A percentile compares a stretch with the other conserved stretches of the same genome.
Evolutionary conservation across 805 yeast genomes (phyloP).

Genomic region (Metschnikowia cerradonensis): DNA sequence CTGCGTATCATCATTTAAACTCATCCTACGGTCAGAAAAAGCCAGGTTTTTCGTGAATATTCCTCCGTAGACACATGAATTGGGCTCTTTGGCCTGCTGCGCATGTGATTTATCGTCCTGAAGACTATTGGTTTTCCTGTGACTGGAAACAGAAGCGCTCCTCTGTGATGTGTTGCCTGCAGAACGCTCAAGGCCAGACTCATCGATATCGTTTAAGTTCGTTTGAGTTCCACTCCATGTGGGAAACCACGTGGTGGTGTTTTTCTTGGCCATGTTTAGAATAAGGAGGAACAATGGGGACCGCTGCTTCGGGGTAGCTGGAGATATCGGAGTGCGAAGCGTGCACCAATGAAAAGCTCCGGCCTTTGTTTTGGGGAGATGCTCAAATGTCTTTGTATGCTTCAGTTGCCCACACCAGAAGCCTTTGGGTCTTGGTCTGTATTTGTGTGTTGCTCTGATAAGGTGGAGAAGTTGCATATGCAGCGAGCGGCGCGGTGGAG

Average conservation of each 20-base stretch:
- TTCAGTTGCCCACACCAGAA: not conserved
- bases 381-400: not conserved
- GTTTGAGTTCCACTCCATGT: not conserved
- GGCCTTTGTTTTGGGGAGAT: not conserved
- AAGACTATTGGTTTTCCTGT: not conserved
- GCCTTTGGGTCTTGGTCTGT: not conserved
- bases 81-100: not conserved
- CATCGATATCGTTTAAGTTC: not conserved
- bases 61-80: not conserved
- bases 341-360: not conserved
- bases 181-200: not conserved
- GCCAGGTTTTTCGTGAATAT: not conserved
- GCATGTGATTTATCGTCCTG: not conserved
- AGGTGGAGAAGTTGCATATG: constrained; percentile 4
- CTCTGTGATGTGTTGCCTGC: not conserved
- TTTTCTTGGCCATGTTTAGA: not conserved
- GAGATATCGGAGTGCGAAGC: too few species aligned
- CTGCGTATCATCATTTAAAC: not conserved
- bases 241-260: not conserved
- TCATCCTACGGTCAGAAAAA: not conserved
- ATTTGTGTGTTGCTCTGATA: not conserved
- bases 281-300: too few species aligned
- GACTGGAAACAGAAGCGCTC: not conserved
- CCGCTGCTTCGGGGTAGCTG: not conserved
- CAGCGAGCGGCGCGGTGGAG: not conserved